These are phyloP conservation scores for Andrographis paniculata DNA, from an alignment of 305 asterid genomes.

Conservation along the genomic window DNA sequence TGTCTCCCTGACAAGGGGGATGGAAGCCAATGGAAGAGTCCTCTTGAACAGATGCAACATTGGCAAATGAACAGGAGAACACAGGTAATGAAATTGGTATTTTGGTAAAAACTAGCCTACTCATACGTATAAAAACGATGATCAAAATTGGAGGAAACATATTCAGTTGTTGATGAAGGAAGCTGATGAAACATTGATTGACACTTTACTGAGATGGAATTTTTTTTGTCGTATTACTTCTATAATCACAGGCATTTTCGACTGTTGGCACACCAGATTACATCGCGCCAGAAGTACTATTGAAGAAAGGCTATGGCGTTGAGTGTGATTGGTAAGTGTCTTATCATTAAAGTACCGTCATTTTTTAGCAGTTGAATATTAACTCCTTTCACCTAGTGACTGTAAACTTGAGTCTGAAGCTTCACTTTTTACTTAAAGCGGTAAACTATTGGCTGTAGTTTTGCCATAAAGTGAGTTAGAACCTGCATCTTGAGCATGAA, in stretches of 20 bases:
- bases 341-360: conserved; percentile 5
- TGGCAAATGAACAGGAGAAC: conserved; percentile 78
- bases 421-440: neutral
- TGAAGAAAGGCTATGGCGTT: conserved; percentile 68
- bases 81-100: conserved; percentile 31
- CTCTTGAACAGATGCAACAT: conserved; percentile 65
- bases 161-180: conserved; percentile 3
- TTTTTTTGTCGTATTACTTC: conserved; percentile 3
- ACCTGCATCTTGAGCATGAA: no score
- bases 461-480: no score
- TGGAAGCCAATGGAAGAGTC: conserved; percentile 57
- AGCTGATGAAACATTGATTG: neutral
- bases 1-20: conserved; percentile 39
- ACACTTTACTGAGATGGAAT: neutral
- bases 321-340: conserved; percentile 85
- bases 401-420: no score
- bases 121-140: neutral
- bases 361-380: neutral
- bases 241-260: conserved; percentile 61
- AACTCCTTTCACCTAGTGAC: neutral
- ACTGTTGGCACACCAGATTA: conserved; percentile 94
- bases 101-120: neutral
- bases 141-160: neutral
- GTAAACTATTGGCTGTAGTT: neutral
- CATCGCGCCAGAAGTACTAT: conserved; percentile 84